Percentiles rank a stretch among this genome's conserved stretches.
Conservation (phyloP, 495 filamentous ascomycete genomes). For the Paragyromitra xinjiangensis region DNA sequence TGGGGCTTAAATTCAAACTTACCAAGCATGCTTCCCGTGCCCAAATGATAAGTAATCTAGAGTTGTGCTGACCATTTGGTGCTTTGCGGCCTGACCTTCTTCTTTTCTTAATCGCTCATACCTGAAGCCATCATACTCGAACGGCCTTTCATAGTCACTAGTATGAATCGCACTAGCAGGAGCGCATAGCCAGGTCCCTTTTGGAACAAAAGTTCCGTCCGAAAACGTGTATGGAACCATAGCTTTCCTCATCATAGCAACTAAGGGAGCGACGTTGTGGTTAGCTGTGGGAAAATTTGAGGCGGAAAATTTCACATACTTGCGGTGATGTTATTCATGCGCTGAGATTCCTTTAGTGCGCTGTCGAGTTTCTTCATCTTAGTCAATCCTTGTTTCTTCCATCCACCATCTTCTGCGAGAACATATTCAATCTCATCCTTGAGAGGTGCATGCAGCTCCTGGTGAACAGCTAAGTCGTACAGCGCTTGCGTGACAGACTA, state of each 20-base stretch:
- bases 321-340: constrained; percentile 32
- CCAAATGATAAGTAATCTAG: constrained; percentile 50
- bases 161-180: constrained; percentile 40
- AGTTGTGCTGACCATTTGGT: constrained; percentile 48
- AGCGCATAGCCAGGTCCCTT: constrained; percentile 41
- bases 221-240: constrained; percentile 46
- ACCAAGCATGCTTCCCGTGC: constrained; percentile 53
- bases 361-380: constrained; percentile 57
- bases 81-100: constrained; percentile 43
- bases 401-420: constrained; percentile 48
- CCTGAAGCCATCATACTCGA: constrained; percentile 51
- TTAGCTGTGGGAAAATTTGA: not conserved
- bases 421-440: constrained; percentile 45
- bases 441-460: constrained; percentile 48
- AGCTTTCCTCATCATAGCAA: constrained; percentile 46
- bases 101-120: constrained; percentile 43
- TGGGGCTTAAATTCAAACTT: not conserved
- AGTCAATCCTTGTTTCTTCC: constrained; percentile 55
- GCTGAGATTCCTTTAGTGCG: constrained; percentile 49
- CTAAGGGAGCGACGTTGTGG: constrained; percentile 11
- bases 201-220: constrained; percentile 52
- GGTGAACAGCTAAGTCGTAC: constrained; percentile 48
- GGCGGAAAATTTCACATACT: constrained; percentile 10
- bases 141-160: constrained; percentile 31
- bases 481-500: constrained; percentile 42